Evolutionary conservation across 2,329 filamentous ascomycete species (phyloP).

Genomic region (Dothidotthia symphoricarpi): DNA sequence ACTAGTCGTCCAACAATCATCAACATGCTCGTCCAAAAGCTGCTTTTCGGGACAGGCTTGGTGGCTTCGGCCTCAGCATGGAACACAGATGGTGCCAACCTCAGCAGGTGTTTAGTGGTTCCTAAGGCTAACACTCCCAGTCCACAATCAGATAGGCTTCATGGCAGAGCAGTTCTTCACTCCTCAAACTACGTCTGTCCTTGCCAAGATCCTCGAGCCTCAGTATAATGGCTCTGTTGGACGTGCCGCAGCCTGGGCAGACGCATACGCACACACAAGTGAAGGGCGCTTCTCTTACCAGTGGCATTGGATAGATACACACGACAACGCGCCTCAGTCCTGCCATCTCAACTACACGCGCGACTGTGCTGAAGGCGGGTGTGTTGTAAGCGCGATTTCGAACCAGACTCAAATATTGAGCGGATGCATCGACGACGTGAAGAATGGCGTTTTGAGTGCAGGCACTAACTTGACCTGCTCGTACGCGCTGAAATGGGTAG

Average conservation of each 20-base stretch:
- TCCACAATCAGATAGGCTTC: conserved; percentile 45
- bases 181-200: conserved; percentile 30
- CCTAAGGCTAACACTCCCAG: conserved; percentile 16
- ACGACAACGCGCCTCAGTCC: conserved; percentile 33
- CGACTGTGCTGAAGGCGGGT: conserved; percentile 42
- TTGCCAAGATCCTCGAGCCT: conserved; percentile 40
- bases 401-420: conserved; percentile 44
- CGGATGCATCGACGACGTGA: conserved; percentile 35
- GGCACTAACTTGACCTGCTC: conserved; percentile 40
- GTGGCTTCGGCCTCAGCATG: conserved; percentile 23
- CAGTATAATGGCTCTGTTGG: conserved; percentile 44
- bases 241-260: conserved; percentile 43
- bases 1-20: neutral
- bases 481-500: conserved; percentile 45
- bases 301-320: conserved; percentile 45
- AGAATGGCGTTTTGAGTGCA: conserved; percentile 18
- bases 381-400: conserved; percentile 44
- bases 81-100: conserved; percentile 34
- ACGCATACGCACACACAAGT: conserved; percentile 40
- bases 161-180: conserved; percentile 41
- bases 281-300: conserved; percentile 45
- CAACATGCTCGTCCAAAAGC: neutral
- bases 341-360: conserved; percentile 40
- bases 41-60: conserved; percentile 1
- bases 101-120: neutral